phyloP scores from a whole-genome alignment of 768 basidiomycete species.

The Boletus coccyginus region DNA sequence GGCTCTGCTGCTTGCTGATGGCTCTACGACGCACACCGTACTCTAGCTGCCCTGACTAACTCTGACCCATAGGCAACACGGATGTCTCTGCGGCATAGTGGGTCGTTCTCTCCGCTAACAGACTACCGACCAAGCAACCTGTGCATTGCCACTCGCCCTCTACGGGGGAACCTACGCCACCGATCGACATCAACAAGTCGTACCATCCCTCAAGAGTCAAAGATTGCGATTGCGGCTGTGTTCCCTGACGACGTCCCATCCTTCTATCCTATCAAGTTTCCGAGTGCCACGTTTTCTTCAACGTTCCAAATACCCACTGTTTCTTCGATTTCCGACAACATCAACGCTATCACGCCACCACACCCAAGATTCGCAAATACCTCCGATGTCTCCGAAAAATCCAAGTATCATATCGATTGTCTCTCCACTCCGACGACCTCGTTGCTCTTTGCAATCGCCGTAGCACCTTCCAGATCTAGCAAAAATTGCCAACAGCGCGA shows the following conservation, averaged over 20 bases:
- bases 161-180: too few species aligned
- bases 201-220: too few species aligned
- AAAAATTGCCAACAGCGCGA: background rate
- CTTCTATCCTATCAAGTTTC: background rate
- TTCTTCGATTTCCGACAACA: background rate
- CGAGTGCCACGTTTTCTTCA: background rate
- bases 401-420: background rate
- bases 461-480: background rate
- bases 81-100: too few species aligned
- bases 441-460: background rate
- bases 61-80: too few species aligned
- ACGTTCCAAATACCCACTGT: background rate
- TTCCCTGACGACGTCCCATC: background rate
- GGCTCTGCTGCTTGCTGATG: too few species aligned
- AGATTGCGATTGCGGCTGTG: background rate
- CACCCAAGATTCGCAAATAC: background rate
- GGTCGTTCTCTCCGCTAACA: too few species aligned
- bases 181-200: background rate
- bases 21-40: too few species aligned
- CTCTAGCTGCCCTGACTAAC: too few species aligned
- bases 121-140: too few species aligned
- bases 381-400: background rate
- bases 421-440: background rate
- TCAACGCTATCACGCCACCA: background rate
- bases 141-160: too few species aligned